These are phyloP conservation scores for Fraxinus quadrangulata DNA, from an alignment of 257 asterid genomes.

Conservation along the genomic window DNA sequence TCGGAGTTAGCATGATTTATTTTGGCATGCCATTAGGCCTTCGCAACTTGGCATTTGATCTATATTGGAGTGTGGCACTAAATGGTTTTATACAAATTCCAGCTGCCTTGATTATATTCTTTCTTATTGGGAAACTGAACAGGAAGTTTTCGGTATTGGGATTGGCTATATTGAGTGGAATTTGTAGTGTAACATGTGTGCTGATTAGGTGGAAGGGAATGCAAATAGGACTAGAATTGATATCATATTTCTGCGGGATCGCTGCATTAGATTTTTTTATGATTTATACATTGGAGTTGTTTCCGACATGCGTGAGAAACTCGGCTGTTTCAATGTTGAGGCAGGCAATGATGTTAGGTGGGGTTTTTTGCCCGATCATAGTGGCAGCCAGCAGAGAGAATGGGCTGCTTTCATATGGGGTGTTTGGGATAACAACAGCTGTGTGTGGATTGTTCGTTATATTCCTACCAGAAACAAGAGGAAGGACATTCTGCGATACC, in stretches of 20 bases:
- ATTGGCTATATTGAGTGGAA: conserved; percentile 29
- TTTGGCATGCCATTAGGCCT: conserved; percentile 47
- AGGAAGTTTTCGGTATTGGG: conserved; percentile 21
- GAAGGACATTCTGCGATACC: conserved; percentile 34
- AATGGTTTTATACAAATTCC: conserved; percentile 42
- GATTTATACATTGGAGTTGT: conserved; percentile 36
- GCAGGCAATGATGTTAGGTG: conserved; percentile 40
- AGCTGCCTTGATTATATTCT: conserved; percentile 22
- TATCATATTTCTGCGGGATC: conserved; percentile 34
- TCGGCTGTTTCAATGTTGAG: conserved; percentile 36
- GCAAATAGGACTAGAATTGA: conserved; percentile 29
- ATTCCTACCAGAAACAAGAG: conserved; percentile 40
- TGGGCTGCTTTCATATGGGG: conserved; percentile 23
- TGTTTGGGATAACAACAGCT: conserved; percentile 29
- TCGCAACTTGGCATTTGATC: conserved; percentile 25
- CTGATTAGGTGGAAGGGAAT: neutral
- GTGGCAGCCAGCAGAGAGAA: conserved; percentile 31
- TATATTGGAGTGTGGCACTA: conserved; percentile 33
- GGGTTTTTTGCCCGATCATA: conserved; percentile 36
- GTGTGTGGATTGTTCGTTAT: conserved; percentile 28
- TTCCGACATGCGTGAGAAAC: conserved; percentile 35
- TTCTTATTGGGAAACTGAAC: conserved; percentile 20
- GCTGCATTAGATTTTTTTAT: conserved; percentile 31
- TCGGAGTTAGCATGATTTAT: conserved; percentile 35
- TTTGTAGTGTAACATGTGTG: conserved; percentile 27